Base-by-base conservation (phyloP, 768 basidiomycete genomes). In the Boletellus sp. region DNA sequence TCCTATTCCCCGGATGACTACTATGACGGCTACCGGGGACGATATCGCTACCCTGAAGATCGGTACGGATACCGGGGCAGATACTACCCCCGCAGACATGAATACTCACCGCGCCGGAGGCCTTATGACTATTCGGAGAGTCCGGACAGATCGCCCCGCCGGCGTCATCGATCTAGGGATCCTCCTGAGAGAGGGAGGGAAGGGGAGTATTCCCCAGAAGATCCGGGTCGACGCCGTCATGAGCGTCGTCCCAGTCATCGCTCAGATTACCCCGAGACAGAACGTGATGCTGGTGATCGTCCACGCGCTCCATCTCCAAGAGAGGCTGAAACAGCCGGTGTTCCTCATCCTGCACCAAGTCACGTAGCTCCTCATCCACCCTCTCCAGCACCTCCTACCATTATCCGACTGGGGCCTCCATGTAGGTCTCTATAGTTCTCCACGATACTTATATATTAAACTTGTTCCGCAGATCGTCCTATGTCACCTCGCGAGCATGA, bases 301-400 rank as follows among this genome's bases (percentile, higher is more conserved):
- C 41, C 53, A 39, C 58, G 15, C 16, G 17, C 33, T 42, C 42
- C 53, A 19, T 51, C 57, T 15, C 52, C 42, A 24, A 48, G 50
- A 33, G 62, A 62, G 12, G 53, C 36, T 23, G 58, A 56, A 12
- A 19, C 39, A 23, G 33, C 15, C 7, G 26, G 32, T 31, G 41
- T 52, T 40, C 44, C 54, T 8, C 50, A 44, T 16, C 42, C 32
- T 13, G 12, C 47, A 23, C 52, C 50, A 28, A 38, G 26, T 13
- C 37, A 42, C 24, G 3, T 45, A 16, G 13, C 28, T 32, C n/a
- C 17, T 7, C 53, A 55, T 6, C 49, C 55, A 31, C 46, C 41
- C 24, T 66, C 66, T 20, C 66, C 64, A 15, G 35, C 40, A 9
- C 58, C 55, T 11, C 66, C 66, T 19, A 68, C 66, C 9, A 60